phyloP scores from a whole-genome alignment of 2,329 filamentous ascomycete genomes.

The Balansia obtecta region DNA sequence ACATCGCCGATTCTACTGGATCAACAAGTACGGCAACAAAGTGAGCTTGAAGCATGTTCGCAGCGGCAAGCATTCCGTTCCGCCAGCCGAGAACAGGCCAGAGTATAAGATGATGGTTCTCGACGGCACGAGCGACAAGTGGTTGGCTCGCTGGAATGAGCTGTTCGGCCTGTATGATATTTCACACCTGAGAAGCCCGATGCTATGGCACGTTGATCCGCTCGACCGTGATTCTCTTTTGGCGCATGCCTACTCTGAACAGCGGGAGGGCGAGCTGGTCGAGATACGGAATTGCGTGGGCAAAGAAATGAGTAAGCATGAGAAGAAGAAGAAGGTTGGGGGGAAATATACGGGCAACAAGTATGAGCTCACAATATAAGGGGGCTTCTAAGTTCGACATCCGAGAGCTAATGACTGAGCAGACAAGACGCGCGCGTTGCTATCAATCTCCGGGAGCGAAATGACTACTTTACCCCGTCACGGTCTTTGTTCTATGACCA shows the following conservation, averaged over 20 bases:
- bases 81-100: constrained; percentile 5
- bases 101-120: constrained; percentile 46
- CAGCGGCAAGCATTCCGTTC: constrained; percentile 17
- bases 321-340: constrained; percentile 47
- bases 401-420: constrained; percentile 9
- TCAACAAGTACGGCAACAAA: constrained; percentile 49
- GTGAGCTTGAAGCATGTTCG: constrained; percentile 41
- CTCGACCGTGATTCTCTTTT: constrained; percentile 61
- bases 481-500: constrained; percentile 49
- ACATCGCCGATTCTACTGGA: constrained; percentile 71
- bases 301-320: constrained; percentile 69
- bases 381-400: no score
- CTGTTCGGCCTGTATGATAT: constrained; percentile 60
- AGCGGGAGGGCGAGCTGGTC: constrained; percentile 48
- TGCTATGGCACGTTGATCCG: constrained; percentile 76
- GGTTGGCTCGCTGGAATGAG: constrained; percentile 60
- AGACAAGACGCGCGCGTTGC: constrained; percentile 32
- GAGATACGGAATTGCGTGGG: constrained; percentile 67
- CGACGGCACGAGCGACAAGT: constrained; percentile 48
- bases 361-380: no score
- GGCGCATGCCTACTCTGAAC: constrained; percentile 51
- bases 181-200: constrained; percentile 59
- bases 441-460: constrained; percentile 54
- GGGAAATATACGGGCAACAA: constrained; percentile 23
- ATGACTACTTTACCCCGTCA: constrained; percentile 58